These are phyloP conservation scores for Cutaneotrichosporon sp. DNA, from an alignment of 1,284 basidiomycete species.

Conservation along the genomic window DNA sequence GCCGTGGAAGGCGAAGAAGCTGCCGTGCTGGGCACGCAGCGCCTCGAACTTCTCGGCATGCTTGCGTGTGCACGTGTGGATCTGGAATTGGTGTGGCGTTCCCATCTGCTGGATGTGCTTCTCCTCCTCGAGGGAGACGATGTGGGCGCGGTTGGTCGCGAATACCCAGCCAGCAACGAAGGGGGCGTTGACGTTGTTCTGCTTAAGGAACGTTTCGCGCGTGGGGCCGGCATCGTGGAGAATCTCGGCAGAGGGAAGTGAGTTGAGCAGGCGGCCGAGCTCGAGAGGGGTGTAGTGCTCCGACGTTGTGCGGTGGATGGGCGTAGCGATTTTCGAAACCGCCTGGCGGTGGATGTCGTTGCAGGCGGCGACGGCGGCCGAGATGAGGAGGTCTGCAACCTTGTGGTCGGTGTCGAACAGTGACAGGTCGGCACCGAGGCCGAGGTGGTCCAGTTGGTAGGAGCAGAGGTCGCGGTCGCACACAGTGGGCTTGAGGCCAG, in stretches of 20 bases:
- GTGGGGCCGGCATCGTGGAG: neutral
- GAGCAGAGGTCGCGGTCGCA: slow-evolving; percentile 14
- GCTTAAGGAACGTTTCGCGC: neutral
- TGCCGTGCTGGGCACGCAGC: slow-evolving; percentile 12
- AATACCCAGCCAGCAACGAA: slow-evolving; percentile 14
- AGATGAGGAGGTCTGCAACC: slow-evolving; percentile 19
- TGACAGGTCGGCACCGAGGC: slow-evolving; percentile 11
- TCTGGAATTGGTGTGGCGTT: slow-evolving; percentile 15
- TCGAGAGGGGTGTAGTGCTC: neutral
- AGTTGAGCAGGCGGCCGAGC: neutral
- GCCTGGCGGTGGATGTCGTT: neutral
- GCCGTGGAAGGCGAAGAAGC: slow-evolving; percentile 17
- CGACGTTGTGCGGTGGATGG: neutral
- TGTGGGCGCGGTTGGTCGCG: slow-evolving; percentile 20
- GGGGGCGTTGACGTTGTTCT: neutral
- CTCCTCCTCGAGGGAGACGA: slow-evolving; percentile 7
- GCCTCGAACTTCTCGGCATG: slow-evolving; percentile 17
- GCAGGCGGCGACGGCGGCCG: slow-evolving; percentile 5
- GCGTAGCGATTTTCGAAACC: neutral
- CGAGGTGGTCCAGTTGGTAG: slow-evolving; percentile 14
- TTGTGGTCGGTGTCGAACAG: slow-evolving; percentile 12
- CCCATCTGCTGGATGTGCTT: slow-evolving; percentile 8
- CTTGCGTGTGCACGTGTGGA: slow-evolving; percentile 18
- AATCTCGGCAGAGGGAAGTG: neutral
- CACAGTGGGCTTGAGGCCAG: slow-evolving; percentile 18